These are phyloP conservation scores for Epichloe festucae DNA, from an alignment of 2,329 filamentous ascomycete genomes.

Conservation along the genomic window DNA sequence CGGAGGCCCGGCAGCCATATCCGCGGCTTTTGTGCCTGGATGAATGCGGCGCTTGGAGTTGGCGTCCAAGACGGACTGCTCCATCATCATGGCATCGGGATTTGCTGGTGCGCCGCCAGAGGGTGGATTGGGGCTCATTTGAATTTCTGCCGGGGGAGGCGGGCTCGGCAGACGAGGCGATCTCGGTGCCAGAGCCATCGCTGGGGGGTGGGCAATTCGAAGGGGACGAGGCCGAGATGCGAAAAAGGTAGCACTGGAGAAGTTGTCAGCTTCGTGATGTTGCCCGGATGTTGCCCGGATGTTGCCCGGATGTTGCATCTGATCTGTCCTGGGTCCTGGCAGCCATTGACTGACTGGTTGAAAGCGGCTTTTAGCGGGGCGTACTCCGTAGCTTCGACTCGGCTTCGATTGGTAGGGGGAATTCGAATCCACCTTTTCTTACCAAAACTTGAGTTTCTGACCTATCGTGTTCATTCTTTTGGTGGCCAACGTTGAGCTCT, in stretches of 20 bases:
- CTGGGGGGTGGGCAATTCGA: conserved; percentile 6
- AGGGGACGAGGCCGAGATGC: not conserved
- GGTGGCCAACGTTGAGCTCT: too few relatives aligned
- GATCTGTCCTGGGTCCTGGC: too few relatives aligned
- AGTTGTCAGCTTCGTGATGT: not conserved
- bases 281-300: too few relatives aligned
- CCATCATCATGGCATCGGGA: conserved; percentile 48
- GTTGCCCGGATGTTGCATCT: too few relatives aligned
- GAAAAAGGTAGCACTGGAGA: not conserved
- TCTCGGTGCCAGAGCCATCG: conserved; percentile 52
- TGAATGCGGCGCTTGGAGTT: conserved; percentile 76
- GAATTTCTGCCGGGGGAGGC: conserved; percentile 90
- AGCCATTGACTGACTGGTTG: not conserved
- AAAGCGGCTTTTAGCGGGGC: conserved; percentile 8
- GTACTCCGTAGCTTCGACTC: not conserved
- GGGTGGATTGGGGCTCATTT: conserved; percentile 71
- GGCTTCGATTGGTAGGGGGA: not conserved
- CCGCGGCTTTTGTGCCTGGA: conserved; percentile 77
- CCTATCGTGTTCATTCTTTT: not conserved
- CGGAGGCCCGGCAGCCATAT: conserved; percentile 88
- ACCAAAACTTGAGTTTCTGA: not conserved
- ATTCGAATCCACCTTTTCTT: not conserved
- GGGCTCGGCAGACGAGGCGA: conserved; percentile 91
- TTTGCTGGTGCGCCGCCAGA: conserved; percentile 41
- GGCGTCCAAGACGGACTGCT: conserved; percentile 52